Conservation (phyloP, 2,329 filamentous ascomycete species). For the Rutstroemia sp. region DNA sequence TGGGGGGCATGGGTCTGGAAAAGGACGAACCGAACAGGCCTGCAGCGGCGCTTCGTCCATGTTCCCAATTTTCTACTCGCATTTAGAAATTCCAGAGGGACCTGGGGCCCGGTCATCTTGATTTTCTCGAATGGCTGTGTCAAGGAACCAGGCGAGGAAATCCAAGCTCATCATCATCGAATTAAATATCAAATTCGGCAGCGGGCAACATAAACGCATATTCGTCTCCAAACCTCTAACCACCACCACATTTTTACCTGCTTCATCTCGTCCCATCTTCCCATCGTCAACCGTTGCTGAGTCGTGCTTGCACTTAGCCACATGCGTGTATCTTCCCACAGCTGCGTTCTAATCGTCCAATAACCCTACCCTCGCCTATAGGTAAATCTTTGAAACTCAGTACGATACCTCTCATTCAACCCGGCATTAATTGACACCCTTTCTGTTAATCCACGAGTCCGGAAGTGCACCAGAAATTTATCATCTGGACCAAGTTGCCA, state of each 20-base stretch:
- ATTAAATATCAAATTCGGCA: constrained; percentile 9
- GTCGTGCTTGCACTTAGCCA: constrained; percentile 1
- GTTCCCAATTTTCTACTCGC: background rate
- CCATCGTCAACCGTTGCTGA: constrained; percentile 1
- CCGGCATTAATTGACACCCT: constrained; percentile 3
- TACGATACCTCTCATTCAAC: background rate
- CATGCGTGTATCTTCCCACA: background rate
- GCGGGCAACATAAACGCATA: constrained; percentile 8
- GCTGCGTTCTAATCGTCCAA: too few species aligned
- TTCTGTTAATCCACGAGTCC: background rate
- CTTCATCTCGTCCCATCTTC: constrained; percentile 8
- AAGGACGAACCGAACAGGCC: background rate
- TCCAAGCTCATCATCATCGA: constrained; percentile 9
- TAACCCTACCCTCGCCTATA: background rate
- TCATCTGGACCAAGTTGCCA: background rate
- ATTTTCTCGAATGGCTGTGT: background rate
- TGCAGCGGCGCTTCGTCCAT: constrained; percentile 2
- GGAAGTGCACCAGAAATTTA: constrained; percentile 1
- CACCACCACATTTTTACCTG: constrained; percentile 5
- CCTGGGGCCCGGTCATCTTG: constrained; percentile 8
- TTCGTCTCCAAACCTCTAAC: constrained; percentile 8
- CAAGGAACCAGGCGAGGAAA: constrained; percentile 6
- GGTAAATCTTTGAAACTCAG: constrained; percentile 5
- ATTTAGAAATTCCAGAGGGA: background rate
- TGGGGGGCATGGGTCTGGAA: constrained; percentile 1